Evolutionary conservation across 805 yeast species (phyloP), one percentile per base, ranked within the genome.

Genomic region (Starmera caribaea): DNA sequence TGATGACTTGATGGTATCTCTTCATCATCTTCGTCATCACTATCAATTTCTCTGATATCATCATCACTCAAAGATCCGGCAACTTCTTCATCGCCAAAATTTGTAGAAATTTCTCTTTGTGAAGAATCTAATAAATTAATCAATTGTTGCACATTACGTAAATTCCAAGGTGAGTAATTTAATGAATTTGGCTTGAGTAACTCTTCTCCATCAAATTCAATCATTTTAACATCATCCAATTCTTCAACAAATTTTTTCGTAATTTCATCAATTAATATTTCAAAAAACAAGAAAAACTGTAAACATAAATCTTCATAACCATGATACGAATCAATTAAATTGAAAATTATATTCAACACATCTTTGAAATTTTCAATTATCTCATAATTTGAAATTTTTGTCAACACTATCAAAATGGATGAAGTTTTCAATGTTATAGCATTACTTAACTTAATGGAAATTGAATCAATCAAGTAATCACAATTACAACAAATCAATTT

Each of bases 281-380:
- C 73, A 50, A 89, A 86, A 0, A 86, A 81, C 3, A 69, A 59
- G 45, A 88, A 83, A 43, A 86, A 79, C 2, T 86, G 85, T 42
- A 79, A 79, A 39, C 85, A 79, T 14, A 92, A 62, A 13, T 68
- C 65, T 2, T 78, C 63, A 56, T 90, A 90, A 0, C 90, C 94
- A 59, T 89, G 96, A 52, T 81, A 90, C 39, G 78, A 67, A 59
- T 90, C 97, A 37, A 90, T 66, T 30, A 89, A 62, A 15, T 79
- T 74, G 56, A 90, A 87, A 45, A 87, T 70, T 3, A 88, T 76
- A 36, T 77, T 73, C 15, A 90, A 63, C 1, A 90, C 68, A 56
- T 90, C 97, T 38, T 68, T 74, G 38, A 90, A 66, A 43, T 77
- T 85, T 28, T 70, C 67, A 12, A 87, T 62, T 17, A 87, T 63